Base-by-base conservation (phyloP, 2,329 filamentous ascomycete species). In the Clonostachys rosea region DNA sequence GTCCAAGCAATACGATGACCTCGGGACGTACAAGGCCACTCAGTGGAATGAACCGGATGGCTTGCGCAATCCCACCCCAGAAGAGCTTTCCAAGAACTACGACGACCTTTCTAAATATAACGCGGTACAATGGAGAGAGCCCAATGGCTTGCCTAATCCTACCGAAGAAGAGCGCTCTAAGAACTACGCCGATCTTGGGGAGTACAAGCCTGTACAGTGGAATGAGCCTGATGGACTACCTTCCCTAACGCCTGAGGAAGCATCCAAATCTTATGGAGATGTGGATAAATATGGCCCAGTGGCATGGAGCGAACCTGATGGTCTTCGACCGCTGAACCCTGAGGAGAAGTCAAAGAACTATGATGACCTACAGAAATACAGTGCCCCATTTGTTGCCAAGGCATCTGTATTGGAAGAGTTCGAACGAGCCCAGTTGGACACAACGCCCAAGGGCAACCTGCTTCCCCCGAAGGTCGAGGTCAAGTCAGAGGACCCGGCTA, bases 121-220 rank as follows among this genome's bases (percentile, higher is more conserved):
- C 10, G 49, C 59, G 2, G 54, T 62, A 7, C 48, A 42, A 3
- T 62, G 54, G 52, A 60, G 60, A 18, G 60, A 63, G 34, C 59
- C 60, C 14, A 43, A 55, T 43, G 60, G 59, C 14, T 46, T 55
- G 11, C 52, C 47, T 4, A 48, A 52, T 14, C 39, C 49, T 13
- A 56, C 56, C 9, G 30, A 59, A 2, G 65, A 68, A 45, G 66
- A 70, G 50, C 50, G 56, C 39, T 64, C 64, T 9, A 68, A 68
- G 46, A 42, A 56, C 5, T 69, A 72, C 42, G 56, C 64, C 5
- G 72, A 75, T 50, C 55, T 75, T 42, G 56, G 63, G 40, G 55
- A 67, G 47, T 75, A 74, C 52, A 53, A 50, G 16, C 48, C 61
- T 5, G 55, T 56, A 5, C 51, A 51, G 12, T 66, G 60, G 58